A percentile compares a stretch with the other conserved stretches of the same genome.
Evolutionary conservation across 345 rosid genomes (phyloP).

Genomic region (Hevea brasiliensis): DNA sequence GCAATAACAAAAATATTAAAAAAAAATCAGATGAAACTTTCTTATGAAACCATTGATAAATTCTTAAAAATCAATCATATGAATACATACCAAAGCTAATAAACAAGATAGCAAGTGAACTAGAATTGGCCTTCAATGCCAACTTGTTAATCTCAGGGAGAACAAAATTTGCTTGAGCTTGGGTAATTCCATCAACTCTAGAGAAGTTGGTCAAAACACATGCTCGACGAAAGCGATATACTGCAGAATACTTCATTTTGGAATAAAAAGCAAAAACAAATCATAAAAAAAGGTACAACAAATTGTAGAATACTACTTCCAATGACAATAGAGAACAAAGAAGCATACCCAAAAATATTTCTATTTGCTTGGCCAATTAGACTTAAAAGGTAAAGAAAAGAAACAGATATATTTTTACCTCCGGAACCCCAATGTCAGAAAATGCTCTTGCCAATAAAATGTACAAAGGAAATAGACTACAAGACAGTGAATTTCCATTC

Average conservation of each 20-base stretch:
- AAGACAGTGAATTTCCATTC: constrained; percentile 54
- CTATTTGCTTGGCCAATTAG: not conserved
- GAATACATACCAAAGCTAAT: constrained; percentile 73
- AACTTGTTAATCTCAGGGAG: constrained; percentile 87
- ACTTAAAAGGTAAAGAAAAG: not conserved
- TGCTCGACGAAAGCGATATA: constrained; percentile 78
- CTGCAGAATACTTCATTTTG: constrained; percentile 80
- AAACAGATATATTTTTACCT: constrained; percentile 47
- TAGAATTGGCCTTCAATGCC: constrained; percentile 70
- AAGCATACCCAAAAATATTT: not conserved
- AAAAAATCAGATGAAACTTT: constrained; percentile 20
- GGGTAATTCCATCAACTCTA: constrained; percentile 65
- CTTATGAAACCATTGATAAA: constrained; percentile 5
- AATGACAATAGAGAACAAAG: too few species aligned
- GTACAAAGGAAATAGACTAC: constrained; percentile 68
- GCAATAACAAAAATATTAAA: constrained; percentile 32
- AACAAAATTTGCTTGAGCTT: constrained; percentile 68
- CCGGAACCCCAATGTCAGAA: constrained; percentile 51
- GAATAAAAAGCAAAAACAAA: constrained; percentile 33
- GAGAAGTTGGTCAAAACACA: constrained; percentile 69
- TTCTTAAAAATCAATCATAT: not conserved
- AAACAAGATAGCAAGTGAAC: constrained; percentile 77
- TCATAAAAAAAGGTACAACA: constrained; percentile 25
- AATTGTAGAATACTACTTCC: not conserved
- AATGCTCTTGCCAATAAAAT: constrained; percentile 78